Percentiles rank a stretch among this genome's conserved stretches.
These are phyloP conservation scores for Nakazawaea sp. DNA, from an alignment of 805 yeast genomes.

Conservation along the genomic window DNA sequence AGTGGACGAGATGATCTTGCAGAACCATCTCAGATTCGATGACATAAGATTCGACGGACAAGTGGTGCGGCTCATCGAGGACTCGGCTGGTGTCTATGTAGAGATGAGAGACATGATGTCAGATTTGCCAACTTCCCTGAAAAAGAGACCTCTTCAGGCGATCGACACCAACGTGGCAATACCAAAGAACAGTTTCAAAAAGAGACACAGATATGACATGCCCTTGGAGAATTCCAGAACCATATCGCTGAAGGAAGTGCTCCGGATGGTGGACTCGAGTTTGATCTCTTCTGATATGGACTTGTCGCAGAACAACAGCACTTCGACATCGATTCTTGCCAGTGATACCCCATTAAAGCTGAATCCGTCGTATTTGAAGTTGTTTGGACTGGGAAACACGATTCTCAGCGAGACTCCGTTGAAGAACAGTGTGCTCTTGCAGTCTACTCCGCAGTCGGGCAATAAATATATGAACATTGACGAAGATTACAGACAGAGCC, in stretches of 20 bases:
- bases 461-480: background rate
- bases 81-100: background rate
- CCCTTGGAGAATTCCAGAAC: conserved; percentile 27
- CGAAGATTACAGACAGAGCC: conserved; percentile 5
- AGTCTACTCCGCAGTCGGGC: conserved; percentile 2
- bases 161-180: background rate
- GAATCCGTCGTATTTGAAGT: conserved; percentile 2
- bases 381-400: background rate
- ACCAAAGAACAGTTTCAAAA: conserved; percentile 5
- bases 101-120: background rate
- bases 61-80: background rate
- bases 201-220: conserved; percentile 20
- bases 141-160: conserved; percentile 3
- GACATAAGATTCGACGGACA: background rate
- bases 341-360: conserved; percentile 4
- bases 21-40: background rate
- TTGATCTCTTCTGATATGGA: conserved; percentile 28
- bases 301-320: conserved; percentile 2
- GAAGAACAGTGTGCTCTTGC: background rate
- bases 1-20: background rate
- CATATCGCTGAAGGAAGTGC: conserved; percentile 27
- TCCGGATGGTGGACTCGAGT: conserved; percentile 32
- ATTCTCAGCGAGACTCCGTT: conserved; percentile 3
- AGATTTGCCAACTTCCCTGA: conserved; percentile 1
- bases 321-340: background rate